These are phyloP conservation scores for Neofusicoccum cordaticola DNA, from an alignment of 2,329 filamentous ascomycete species.

Conservation along the genomic window DNA sequence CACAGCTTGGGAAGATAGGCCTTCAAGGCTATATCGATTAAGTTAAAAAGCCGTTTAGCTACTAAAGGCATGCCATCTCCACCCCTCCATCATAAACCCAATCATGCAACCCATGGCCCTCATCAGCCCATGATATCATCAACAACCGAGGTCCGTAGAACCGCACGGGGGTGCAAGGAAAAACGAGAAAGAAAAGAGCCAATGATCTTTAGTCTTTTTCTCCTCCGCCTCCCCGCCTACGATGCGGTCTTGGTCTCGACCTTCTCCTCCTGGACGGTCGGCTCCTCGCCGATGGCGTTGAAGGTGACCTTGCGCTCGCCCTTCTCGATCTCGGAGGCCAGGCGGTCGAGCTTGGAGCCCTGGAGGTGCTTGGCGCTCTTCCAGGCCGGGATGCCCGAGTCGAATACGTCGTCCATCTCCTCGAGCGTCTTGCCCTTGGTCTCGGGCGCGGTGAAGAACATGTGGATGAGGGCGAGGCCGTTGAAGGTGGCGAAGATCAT, in stretches of 20 bases:
- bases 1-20: background rate
- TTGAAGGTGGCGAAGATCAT: conserved; percentile 29
- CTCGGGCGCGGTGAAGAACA: conserved; percentile 30
- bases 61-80: background rate
- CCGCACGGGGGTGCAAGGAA: too few species aligned
- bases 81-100: too few species aligned
- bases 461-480: conserved; percentile 22
- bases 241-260: too few species aligned
- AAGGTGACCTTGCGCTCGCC: conserved; percentile 23
- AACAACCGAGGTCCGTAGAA: too few species aligned
- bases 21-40: background rate
- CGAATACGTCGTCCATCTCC: conserved; percentile 31
- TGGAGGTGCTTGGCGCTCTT: conserved; percentile 20
- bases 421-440: conserved; percentile 32
- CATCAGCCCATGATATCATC: too few species aligned
- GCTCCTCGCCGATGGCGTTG: background rate
- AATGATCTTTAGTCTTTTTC: too few species aligned
- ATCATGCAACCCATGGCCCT: too few species aligned
- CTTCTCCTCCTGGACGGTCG: too few species aligned
- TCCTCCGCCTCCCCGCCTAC: too few species aligned
- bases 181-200: too few species aligned
- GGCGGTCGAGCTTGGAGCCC: conserved; percentile 33
- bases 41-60: background rate
- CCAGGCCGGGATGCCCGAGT: conserved; percentile 7
- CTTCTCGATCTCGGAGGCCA: conserved; percentile 36